Evolutionary conservation across 805 yeast species (phyloP).

Genomic region (Saccharomyces mikatae): DNA sequence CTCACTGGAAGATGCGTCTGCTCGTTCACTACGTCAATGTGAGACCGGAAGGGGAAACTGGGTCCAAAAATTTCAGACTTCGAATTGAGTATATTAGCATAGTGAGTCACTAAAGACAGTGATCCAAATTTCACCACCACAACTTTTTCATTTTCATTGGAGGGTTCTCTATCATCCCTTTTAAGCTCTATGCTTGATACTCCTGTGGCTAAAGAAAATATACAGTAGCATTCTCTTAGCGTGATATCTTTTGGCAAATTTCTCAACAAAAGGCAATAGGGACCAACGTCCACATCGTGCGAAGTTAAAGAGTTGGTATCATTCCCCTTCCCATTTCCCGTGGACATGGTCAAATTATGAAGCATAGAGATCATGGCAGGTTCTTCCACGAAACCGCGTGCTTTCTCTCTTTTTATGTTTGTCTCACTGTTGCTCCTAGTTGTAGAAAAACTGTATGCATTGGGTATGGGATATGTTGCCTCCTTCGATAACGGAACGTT

Average conservation of each 20-base stretch:
- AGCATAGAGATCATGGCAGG: constrained; percentile 10
- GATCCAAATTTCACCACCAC: constrained; percentile 39
- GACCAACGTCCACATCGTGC: neutral
- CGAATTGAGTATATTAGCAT: constrained; percentile 33
- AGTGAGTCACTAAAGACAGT: constrained; percentile 35
- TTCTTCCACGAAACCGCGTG: neutral
- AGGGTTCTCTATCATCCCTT: constrained; percentile 23
- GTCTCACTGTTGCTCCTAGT: constrained; percentile 9
- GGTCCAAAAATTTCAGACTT: constrained; percentile 39
- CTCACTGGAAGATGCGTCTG: constrained; percentile 7
- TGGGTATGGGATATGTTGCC: neutral
- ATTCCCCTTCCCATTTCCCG: neutral
- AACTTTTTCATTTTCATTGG: constrained; percentile 18
- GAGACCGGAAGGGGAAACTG: constrained; percentile 31
- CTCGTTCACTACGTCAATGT: constrained; percentile 34
- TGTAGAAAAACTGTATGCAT: neutral
- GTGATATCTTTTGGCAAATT: constrained; percentile 58
- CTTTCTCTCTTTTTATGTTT: neutral
- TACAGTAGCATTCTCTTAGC: constrained; percentile 52
- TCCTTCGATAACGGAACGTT: constrained; percentile 8
- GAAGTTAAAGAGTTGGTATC: neutral
- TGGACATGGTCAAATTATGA: constrained; percentile 11
- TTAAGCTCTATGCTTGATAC: constrained; percentile 42
- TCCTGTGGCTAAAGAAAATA: constrained; percentile 61
- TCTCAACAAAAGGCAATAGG: constrained; percentile 33